Conservation (phyloP, 345 rosid species). For the Lepidium africanum region DNA sequence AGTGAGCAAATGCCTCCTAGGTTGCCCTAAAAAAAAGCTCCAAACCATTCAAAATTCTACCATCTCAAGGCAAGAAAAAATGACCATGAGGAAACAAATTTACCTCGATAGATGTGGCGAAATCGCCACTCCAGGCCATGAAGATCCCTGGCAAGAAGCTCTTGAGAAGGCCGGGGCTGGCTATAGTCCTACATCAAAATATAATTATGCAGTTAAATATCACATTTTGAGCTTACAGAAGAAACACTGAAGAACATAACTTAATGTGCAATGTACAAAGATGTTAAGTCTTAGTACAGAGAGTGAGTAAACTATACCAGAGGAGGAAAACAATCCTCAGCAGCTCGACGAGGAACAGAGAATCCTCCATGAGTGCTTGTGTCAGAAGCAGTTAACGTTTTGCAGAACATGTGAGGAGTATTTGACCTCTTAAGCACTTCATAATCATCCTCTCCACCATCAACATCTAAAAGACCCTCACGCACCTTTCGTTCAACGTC, state of each 20-base stretch:
- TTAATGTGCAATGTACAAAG: not conserved
- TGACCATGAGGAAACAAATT: not conserved
- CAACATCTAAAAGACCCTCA: constrained; percentile 42
- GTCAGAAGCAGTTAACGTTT: constrained; percentile 98
- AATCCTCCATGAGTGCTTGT: constrained; percentile 99
- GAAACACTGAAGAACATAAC: not conserved
- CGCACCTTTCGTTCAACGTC: constrained; percentile 49
- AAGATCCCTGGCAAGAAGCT: constrained; percentile 93
- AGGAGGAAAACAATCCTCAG: constrained; percentile 99
- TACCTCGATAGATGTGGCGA: constrained; percentile 94
- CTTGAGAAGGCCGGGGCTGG: constrained; percentile 96
- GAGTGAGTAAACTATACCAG: constrained; percentile 39
- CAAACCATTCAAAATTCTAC: not conserved
- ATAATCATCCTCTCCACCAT: constrained; percentile 60
- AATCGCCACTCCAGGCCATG: constrained; percentile 96
- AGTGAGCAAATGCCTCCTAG: constrained; percentile 96
- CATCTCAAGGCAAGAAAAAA: not conserved
- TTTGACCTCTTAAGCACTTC: constrained; percentile 55
- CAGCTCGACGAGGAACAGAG: constrained; percentile 98
- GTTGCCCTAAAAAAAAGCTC: constrained; percentile 59
- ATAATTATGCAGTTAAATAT: not conserved
- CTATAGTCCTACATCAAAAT: constrained; percentile 62
- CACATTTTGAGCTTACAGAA: not conserved
- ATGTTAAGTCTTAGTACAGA: not conserved
- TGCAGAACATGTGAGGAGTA: constrained; percentile 96